Base-by-base conservation (phyloP, 257 asterid genomes). In the Solanum paucissectum region DNA sequence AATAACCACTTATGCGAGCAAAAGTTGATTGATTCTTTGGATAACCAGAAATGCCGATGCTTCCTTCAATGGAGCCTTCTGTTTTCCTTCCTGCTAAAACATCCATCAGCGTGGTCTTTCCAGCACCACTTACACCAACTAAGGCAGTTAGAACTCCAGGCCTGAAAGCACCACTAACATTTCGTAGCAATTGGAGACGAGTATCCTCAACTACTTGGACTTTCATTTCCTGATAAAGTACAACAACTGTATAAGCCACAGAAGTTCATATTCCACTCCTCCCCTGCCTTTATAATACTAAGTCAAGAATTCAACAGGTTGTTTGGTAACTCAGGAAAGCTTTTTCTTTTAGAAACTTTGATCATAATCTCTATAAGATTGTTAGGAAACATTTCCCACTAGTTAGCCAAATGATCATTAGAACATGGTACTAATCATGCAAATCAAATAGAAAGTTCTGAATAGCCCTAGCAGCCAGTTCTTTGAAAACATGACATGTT, bases 101-200 rank as follows among this genome's bases (percentile, higher is more conserved):
- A 75, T 96, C 98, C 98, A 96, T 95, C 87, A 96, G 83, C 0
- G 98, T 96, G 20, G 98, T 96, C 92, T 96, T 96, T 8, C 98
- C 98, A 25, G 98, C 98, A 42, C 98, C 98, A 90, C 98, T 96
- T 7, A 95, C 96, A 44, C 98, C 98, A 42, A 96, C 96, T 90
- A 96, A 90, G 33, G 98, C 98, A 6, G 98, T 95, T 16, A 96
- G 90, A 83, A 96, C 95, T 20, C 98, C 98, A 0, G 98, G 98
- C 91, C 98, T 90, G 87, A 96, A 96, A 87, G 98, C 96, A 68
- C 98, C 98, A 86, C 98, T 93, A 11, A 95, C 98, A 37, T 93
- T 92, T 87, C 92, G 92, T 91, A 96, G 87, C 88, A 96, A 84
- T 44, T 95, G 98, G 55, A 96, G 98, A 82, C 95, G 96, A 38